Evolutionary conservation across 2,329 filamentous ascomycete species (phyloP), one percentile per base, ranked within the genome.

Genomic region (Anthostomella pinea): DNA sequence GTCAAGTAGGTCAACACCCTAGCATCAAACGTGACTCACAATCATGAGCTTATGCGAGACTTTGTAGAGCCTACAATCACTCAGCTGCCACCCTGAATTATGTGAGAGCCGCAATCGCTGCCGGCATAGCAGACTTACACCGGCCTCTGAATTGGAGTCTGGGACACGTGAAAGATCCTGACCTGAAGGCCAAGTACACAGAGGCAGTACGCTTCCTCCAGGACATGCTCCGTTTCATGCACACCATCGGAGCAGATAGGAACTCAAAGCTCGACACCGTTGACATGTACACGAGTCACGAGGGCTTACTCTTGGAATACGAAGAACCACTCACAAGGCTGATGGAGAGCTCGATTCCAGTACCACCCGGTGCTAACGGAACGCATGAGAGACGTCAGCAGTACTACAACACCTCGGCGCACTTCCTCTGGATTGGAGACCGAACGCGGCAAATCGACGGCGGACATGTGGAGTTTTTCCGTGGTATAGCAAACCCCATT

Each of bases 351-450:
- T n/a, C n/a, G n/a, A n/a, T n/a, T n/a, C 17, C 43, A 21, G 21
- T 41, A 28, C 22, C 28, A 32, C 32, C n/a, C 25, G 42, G 39
- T 10, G 41, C 54, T 5, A 46, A 53, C 31, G 58, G 56, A 20
- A 46, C 53, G 26, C 53, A 54, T 38, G 48, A 57, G 26, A 49
- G 65, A 33, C 60, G 64, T 11, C 78, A 77, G 55, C 81, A 83
- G 55, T 94, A 87, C 75, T 97, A 94, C 69, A 85, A 95, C 65
- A 97, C 91, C 0, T 95, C 88, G 4, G 87, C 88, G 0, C 93
- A 98, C 62, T 97, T 98, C 70, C 77, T 98, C 61, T 98, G 93
- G 93, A 94, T 98, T 53, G 93, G 93, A 36, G 93, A 98, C 64
- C 86, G 93, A 48, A 98, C 93, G 2, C 81, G 93, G 30, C 91